Conservation (phyloP, 352 stramenopile species). For the Pythium monospermum region DNA sequence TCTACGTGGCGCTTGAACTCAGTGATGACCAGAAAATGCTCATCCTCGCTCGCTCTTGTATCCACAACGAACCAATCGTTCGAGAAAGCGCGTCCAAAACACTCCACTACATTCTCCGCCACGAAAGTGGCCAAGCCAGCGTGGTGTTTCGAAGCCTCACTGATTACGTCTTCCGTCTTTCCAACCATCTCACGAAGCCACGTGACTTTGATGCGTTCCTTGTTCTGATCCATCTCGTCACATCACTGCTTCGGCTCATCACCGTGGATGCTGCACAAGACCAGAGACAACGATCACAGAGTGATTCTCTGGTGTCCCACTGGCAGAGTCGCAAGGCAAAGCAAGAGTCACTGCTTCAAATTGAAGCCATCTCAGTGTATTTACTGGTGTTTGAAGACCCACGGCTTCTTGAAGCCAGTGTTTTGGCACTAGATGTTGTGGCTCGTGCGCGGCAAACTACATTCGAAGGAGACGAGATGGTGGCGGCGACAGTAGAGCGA, state of each 20-base stretch:
- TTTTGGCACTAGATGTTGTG: constrained; percentile 34
- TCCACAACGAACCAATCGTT: constrained; percentile 40
- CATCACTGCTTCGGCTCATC: constrained; percentile 26
- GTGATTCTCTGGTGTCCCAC: not conserved
- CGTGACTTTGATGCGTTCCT: constrained; percentile 30
- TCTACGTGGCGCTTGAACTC: constrained; percentile 44
- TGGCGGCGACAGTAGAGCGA: constrained; percentile 11
- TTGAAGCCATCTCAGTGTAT: constrained; percentile 55
- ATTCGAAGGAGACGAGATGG: not conserved
- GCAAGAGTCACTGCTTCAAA: constrained; percentile 53
- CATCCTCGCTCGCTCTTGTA: constrained; percentile 42
- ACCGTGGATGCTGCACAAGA: not conserved
- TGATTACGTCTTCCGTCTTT: constrained; percentile 55
- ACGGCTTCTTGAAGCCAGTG: constrained; percentile 20
- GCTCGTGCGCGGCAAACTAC: constrained; percentile 4
- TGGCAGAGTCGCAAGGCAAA: constrained; percentile 33
- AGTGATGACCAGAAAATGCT: constrained; percentile 62
- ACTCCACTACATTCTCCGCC: constrained; percentile 31
- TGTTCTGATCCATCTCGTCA: constrained; percentile 29
- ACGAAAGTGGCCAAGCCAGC: constrained; percentile 17
- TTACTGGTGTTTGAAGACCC: constrained; percentile 44
- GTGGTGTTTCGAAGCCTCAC: constrained; percentile 48
- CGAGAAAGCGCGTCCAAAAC: constrained; percentile 32
- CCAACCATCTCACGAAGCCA: constrained; percentile 24
- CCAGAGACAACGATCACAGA: too few species aligned